Base-by-base conservation (phyloP, 1,139 yeast genomes). In the Suhomyces coccinellae region DNA sequence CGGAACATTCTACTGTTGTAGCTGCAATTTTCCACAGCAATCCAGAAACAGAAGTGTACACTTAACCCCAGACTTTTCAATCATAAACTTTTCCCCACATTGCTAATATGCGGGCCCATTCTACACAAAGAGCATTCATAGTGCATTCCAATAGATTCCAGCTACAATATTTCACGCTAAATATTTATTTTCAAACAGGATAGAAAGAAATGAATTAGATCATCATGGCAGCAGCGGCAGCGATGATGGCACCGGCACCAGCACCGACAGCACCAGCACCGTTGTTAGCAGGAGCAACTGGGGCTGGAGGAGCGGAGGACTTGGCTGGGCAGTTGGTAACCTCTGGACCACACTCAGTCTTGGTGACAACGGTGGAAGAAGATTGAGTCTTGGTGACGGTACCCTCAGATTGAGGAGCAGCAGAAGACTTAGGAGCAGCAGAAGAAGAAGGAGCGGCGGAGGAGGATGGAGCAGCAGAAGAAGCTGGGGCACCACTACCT, bases 171-270 rank as follows among this genome's bases (percentile, higher is more conserved):
- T 11, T 26, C 29, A 26, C 29, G 29, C n/a, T 11, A 26, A 26
- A 33, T 16, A 12, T 20, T n/a, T 33, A 24, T 34, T 22, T 22
- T 22, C 15, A 34, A 22, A 20, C 15, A 22, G 29, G 17, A 20
- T 20, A 34, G 17, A 13, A 34, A 34, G 36, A 22, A 34, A 27
- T 34, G 28, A 34, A 12, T 36, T 36, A 53, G 43, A 40, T 53
- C 58, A 39, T 51, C 55, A 50, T 48, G 40, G 54, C 57, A 28
- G 50, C 57, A 26, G 59, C 66, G 37, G 59, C 61, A 22, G 53
- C 59, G 34, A 57, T 50, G 37, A 50, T 46, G 33, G 57, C 62
- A 46, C 58, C 59, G 41, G 59, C 55, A 50, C 63, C 65, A 29
- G 61, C 53, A 35, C 54, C 57, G 33, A 53, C 56, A 34, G 51